Conservation (phyloP, 306 rosid genomes). For the Cucumis sativus region DNA sequence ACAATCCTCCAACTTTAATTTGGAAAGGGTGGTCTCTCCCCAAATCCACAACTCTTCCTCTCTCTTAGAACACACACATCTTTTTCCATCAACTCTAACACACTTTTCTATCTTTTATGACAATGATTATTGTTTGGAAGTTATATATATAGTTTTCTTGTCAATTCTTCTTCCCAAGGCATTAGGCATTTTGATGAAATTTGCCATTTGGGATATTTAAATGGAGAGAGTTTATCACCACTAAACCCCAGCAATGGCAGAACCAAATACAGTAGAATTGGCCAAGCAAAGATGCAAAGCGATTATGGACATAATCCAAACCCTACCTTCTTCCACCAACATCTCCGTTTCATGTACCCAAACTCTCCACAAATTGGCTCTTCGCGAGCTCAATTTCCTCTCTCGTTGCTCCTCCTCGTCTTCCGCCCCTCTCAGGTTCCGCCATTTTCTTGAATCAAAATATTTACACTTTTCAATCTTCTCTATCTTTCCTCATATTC, state of each 20-base stretch:
- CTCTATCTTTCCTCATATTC: not conserved
- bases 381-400: constrained; percentile 60
- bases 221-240: not conserved
- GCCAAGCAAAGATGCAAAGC: constrained; percentile 66
- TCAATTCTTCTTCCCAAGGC: not conserved
- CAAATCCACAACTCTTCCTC: too few relatives aligned
- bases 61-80: too few relatives aligned
- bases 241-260: constrained; percentile 3
- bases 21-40: too few relatives aligned
- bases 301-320: constrained; percentile 36
- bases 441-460: not conserved
- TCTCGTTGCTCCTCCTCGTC: constrained; percentile 29
- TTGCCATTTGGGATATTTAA: too few relatives aligned
- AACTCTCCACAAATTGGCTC: constrained; percentile 63
- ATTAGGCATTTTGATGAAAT: not conserved
- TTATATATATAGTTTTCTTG: too few relatives aligned
- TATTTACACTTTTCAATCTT: not conserved
- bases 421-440: constrained; percentile 40
- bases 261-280: constrained; percentile 26
- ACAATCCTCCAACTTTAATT: too few relatives aligned
- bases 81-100: too few relatives aligned
- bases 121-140: too few relatives aligned
- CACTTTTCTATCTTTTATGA: too few relatives aligned
- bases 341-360: constrained; percentile 46
- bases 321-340: constrained; percentile 36